phyloP scores from a whole-genome alignment of 176 grass and related monocot species.

The Oryza brachyantha region DNA sequence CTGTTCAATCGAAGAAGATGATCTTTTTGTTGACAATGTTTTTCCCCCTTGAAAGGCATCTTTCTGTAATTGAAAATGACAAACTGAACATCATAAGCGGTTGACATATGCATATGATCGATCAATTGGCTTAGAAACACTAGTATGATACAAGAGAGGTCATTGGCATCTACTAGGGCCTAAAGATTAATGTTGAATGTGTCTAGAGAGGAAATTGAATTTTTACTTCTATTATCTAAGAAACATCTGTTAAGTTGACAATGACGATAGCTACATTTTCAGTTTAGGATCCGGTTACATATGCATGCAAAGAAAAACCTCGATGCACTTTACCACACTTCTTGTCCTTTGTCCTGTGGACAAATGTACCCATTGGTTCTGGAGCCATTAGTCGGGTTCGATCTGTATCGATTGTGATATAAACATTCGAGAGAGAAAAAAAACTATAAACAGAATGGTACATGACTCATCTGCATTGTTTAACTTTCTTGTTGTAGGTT shows the following conservation, averaged over 20 bases:
- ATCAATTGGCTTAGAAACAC: no score
- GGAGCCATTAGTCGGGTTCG: not conserved
- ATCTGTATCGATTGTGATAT: not conserved
- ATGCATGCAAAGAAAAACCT: not conserved
- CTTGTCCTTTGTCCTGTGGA: not conserved
- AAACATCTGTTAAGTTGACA: not conserved
- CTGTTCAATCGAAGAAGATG: no score
- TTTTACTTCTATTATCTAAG: not conserved
- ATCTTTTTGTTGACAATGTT: no score
- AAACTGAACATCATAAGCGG: no score
- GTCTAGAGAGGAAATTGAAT: not conserved
- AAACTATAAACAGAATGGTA: not conserved
- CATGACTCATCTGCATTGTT: not conserved
- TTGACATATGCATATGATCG: no score
- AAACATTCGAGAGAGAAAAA: not conserved
- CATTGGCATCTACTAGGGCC: not conserved
- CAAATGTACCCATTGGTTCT: not conserved
- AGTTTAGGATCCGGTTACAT: not conserved
- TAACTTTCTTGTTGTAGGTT: not conserved
- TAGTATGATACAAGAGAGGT: no score
- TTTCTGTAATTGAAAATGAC: no score
- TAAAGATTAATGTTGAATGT: not conserved
- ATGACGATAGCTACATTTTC: not conserved
- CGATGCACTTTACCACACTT: not conserved
- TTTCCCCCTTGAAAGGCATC: no score